Percentiles rank a stretch among this genome's conserved stretches.
phyloP scores from a whole-genome alignment of 495 filamentous ascomycete genomes.

The Penicillium argentinense region DNA sequence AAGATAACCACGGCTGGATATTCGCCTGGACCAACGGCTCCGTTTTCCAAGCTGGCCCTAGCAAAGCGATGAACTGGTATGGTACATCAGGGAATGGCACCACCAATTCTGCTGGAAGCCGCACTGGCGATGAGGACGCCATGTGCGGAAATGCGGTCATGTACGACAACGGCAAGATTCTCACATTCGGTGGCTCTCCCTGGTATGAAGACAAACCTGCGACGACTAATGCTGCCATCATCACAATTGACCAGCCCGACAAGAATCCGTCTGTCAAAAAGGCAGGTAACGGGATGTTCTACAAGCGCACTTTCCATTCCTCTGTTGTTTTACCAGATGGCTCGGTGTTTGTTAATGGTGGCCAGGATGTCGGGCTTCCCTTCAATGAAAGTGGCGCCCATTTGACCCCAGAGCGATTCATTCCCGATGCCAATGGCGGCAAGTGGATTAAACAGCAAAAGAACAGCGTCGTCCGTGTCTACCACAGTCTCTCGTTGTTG shows the following conservation, averaged over 20 bases:
- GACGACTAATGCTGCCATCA: conserved; percentile 37
- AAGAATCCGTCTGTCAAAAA: conserved; percentile 20
- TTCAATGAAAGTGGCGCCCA: conserved; percentile 43
- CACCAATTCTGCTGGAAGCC: conserved; percentile 2
- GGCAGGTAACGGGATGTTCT: conserved; percentile 34
- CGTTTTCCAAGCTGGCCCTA: conserved; percentile 61
- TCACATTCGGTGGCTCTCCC: conserved; percentile 45
- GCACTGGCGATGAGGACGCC: conserved; percentile 7
- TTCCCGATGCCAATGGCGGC: conserved; percentile 30
- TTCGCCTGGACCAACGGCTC: conserved; percentile 56
- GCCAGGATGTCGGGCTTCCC: conserved; percentile 35
- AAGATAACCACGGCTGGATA: conserved; percentile 62
- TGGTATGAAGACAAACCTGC: conserved; percentile 36
- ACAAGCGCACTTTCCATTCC: conserved; percentile 42
- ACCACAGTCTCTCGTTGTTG: conserved; percentile 51
- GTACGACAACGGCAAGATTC: conserved; percentile 39
- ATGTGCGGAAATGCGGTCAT: conserved; percentile 19
- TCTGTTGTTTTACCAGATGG: conserved; percentile 51
- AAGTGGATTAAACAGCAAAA: conserved; percentile 36
- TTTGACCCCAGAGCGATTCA: conserved; percentile 44
- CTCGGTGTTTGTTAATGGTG: conserved; percentile 41
- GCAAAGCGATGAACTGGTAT: conserved; percentile 47
- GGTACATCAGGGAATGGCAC: background rate
- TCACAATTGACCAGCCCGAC: conserved; percentile 34
- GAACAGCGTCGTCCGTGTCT: conserved; percentile 42